Percentiles rank a stretch among this genome's conserved stretches.
These are phyloP conservation scores for Cryptococcus floricola DNA, from an alignment of 1,284 basidiomycete species.

Conservation along the genomic window DNA sequence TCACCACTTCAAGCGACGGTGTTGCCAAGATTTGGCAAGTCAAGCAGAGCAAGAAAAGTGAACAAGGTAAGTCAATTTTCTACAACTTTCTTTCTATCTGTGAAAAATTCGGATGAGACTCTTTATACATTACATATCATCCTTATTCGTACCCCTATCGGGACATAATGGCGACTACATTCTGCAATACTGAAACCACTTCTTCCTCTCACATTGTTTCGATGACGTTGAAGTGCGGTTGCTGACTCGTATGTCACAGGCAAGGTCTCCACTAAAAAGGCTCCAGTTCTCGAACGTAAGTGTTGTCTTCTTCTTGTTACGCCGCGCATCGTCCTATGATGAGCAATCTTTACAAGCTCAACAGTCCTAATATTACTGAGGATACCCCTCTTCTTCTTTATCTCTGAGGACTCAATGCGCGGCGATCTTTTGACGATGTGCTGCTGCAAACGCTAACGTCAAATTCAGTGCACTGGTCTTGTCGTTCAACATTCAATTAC, in stretches of 20 bases:
- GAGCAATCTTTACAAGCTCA: constrained; percentile 47
- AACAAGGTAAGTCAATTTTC: constrained; percentile 38
- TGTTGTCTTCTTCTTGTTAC: constrained; percentile 8
- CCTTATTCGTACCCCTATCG: constrained; percentile 33
- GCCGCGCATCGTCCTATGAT: neutral
- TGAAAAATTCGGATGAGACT: constrained; percentile 40
- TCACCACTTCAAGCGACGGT: constrained; percentile 49
- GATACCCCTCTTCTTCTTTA: constrained; percentile 46
- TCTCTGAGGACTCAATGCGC: constrained; percentile 39
- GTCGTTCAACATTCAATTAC: constrained; percentile 66
- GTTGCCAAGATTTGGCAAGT: constrained; percentile 51
- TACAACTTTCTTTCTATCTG: neutral
- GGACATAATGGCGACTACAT: constrained; percentile 41
- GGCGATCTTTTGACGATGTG: neutral
- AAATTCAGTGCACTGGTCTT: constrained; percentile 67
- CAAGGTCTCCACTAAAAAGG: constrained; percentile 33
- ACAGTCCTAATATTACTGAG: constrained; percentile 48
- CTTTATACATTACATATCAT: constrained; percentile 44
- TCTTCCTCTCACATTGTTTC: neutral
- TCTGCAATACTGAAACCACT: constrained; percentile 49
- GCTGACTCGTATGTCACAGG: constrained; percentile 26
- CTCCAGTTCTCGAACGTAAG: constrained; percentile 39
- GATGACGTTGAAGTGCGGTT: neutral
- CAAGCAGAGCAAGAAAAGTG: constrained; percentile 39
- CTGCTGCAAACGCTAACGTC: constrained; percentile 18